A percentile compares a stretch with the other conserved stretches of the same genome.
phyloP scores from a whole-genome alignment of 2,329 filamentous ascomycete species.

The Cladosporium sp. region DNA sequence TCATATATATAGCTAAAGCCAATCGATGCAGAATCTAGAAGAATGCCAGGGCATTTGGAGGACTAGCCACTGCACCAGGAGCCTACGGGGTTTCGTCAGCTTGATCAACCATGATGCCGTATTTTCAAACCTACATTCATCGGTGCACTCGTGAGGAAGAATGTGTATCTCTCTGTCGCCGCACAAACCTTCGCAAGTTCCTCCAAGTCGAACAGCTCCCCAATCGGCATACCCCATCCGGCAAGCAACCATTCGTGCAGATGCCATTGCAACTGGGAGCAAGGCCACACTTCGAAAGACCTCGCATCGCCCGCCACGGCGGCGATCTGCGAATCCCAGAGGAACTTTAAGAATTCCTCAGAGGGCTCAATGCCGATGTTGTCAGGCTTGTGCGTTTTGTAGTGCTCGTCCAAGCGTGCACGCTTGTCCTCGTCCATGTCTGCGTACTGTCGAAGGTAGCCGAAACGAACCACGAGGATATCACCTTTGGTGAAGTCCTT shows the following conservation, averaged over 20 bases:
- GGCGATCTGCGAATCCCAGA: neutral
- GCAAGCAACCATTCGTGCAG: constrained; percentile 47
- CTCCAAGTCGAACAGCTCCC: constrained; percentile 50
- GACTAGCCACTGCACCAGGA: constrained; percentile 35
- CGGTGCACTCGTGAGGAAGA: constrained; percentile 48
- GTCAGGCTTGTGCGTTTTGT: neutral
- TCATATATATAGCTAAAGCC: no score
- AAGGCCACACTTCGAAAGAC: constrained; percentile 31
- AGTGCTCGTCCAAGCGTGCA: neutral
- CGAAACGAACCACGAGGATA: constrained; percentile 15
- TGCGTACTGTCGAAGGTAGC: constrained; percentile 16
- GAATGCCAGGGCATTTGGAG: constrained; percentile 38
- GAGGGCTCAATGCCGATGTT: constrained; percentile 1
- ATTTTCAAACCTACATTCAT: constrained; percentile 36
- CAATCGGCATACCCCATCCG: constrained; percentile 50
- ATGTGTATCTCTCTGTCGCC: constrained; percentile 38
- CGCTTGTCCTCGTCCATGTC: neutral
- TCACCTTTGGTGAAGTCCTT: constrained; percentile 12
- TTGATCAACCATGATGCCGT: constrained; percentile 12
- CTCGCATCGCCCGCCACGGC: neutral
- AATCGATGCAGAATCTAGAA: constrained; percentile 20
- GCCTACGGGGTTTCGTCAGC: constrained; percentile 32
- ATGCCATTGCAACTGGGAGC: constrained; percentile 29
- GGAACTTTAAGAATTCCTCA: neutral
- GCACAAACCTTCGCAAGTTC: constrained; percentile 39